Evolutionary conservation across 2,329 filamentous ascomycete genomes (phyloP), one percentile per base, ranked within the genome.

Genomic region (Diaporthe citri): DNA sequence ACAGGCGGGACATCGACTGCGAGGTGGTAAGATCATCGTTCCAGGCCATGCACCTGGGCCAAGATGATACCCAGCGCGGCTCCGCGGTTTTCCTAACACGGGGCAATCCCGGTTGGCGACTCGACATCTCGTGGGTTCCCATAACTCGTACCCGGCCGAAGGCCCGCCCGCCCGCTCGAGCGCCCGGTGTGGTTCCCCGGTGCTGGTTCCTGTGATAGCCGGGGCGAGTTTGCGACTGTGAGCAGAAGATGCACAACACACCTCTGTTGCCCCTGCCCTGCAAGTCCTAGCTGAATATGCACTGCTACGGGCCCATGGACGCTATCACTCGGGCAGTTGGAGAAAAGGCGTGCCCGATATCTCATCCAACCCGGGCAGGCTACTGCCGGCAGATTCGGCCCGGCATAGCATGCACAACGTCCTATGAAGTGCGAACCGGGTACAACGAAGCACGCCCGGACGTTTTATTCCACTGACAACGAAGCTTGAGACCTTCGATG

Each of bases 51-150:
- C 60, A 64, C 17, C 60, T 41, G 39, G 15, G 43, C 17, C 43
- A 22, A 64, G 41, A 48, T 48, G 60, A 66, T 66, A 55, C 64
- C 34, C 64, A 52, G 48, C 48, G 22, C 46, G 46, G 64, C 64
- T 41, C 64, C 64, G 34, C 48, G 36, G 31, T n/a, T 17, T 41
- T 52, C 25, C 48, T 39, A n/a, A n/a, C n/a, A 55, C 48, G 64
- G 64, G 64, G 46, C 64, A 55, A 69, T 69, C 64, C 48, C 64
- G 64, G 64, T 69, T 25, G 22, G 46, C 48, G 48, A 17, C 34
- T 20, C 34, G 17, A 28, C 28, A 15, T 41, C 46, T 69, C 48
- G 46, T 48, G 34, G 48, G 34, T 28, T 55, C 46, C 48, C 22
- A 28, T 10, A 31, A 28, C 64, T 52, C 22, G 46, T 39, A 52